Conservation (phyloP, 257 asterid species). For the Rhazya stricta region DNA sequence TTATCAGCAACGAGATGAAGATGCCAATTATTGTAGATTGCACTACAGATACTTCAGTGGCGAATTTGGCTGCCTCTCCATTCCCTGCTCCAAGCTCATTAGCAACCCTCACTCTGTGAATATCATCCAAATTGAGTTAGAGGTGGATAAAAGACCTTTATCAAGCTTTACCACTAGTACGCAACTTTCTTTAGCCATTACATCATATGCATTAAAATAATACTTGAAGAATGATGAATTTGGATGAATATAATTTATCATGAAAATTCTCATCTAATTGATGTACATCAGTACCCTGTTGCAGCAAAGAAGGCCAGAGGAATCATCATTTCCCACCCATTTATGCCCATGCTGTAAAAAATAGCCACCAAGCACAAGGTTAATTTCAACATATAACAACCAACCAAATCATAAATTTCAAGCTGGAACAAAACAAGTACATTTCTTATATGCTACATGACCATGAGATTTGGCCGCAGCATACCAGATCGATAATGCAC, state of each 20-base stretch:
- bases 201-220: too few relatives aligned
- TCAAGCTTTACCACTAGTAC: neutral
- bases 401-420: neutral
- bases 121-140: neutral
- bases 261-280: neutral
- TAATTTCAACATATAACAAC: neutral
- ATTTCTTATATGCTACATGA: neutral
- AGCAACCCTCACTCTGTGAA: slow-evolving; percentile 43
- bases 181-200: neutral
- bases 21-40: slow-evolving; percentile 39
- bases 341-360: slow-evolving; percentile 39
- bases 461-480: neutral
- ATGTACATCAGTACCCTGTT: slow-evolving; percentile 29
- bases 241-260: neutral
- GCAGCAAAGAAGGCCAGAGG: slow-evolving; percentile 51
- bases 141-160: neutral
- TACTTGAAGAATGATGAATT: neutral
- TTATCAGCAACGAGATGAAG: slow-evolving; percentile 26
- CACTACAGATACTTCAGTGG: slow-evolving; percentile 27
- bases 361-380: neutral
- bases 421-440: neutral
- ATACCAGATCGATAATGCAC: slow-evolving; percentile 15
- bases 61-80: slow-evolving; percentile 39
- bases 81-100: slow-evolving; percentile 50
- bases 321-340: slow-evolving; percentile 51